Percentiles rank a stretch among this genome's conserved stretches.
Evolutionary conservation across 768 basidiomycete species (phyloP).

Genomic region (Tulasnella sp.): DNA sequence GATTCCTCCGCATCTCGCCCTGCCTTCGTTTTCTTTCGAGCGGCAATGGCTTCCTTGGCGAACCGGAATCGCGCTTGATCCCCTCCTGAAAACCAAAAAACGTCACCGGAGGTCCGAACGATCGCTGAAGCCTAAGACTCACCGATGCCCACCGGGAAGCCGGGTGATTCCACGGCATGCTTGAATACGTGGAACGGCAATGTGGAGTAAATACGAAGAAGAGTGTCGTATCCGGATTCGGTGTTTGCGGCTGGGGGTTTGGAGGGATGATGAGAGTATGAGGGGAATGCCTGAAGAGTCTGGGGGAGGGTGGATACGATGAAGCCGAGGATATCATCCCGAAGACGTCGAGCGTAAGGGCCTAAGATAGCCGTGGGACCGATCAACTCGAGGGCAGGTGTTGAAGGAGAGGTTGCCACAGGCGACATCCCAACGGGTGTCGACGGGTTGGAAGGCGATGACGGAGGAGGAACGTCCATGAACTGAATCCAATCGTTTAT

Average conservation of each 20-base stretch:
- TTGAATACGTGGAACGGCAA: constrained; percentile 88
- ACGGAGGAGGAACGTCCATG: constrained; percentile 35
- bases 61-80: constrained; percentile 87
- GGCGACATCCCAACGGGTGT: not conserved
- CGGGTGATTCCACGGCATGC: constrained; percentile 66
- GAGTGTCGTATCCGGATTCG: constrained; percentile 46
- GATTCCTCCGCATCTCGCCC: constrained; percentile 69
- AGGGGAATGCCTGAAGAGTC: constrained; percentile 30
- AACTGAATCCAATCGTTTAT: constrained; percentile 74
- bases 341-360: constrained; percentile 63
- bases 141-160: constrained; percentile 68
- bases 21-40: constrained; percentile 69
- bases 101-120: not conserved
- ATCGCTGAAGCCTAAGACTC: not conserved
- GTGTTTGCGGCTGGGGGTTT: not conserved
- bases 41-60: constrained; percentile 80
- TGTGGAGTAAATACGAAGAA: constrained; percentile 65
- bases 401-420: not conserved
- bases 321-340: constrained; percentile 72
- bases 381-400: not conserved
- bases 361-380: constrained; percentile 49
- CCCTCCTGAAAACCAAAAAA: constrained; percentile 45
- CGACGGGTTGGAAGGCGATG: constrained; percentile 9
- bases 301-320: constrained; percentile 67
- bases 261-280: not conserved